Evolutionary conservation across 257 asterid genomes (phyloP), one percentile per base, ranked within the genome.

Genomic region (Gentiana macrophylla): DNA sequence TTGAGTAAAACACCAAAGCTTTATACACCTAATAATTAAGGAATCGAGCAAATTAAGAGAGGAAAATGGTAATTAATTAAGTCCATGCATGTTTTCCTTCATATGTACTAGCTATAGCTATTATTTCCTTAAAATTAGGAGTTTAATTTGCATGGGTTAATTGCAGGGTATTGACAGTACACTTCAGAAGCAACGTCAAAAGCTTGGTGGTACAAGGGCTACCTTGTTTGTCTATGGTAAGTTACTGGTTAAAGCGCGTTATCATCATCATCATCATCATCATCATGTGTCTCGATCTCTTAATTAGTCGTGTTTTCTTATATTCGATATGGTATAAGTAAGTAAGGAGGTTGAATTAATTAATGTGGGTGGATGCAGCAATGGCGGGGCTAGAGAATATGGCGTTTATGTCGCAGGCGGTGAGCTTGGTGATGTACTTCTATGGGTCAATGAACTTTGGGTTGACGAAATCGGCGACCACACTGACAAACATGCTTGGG

Each of bases 381-480:
- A 67, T 76, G 66, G 70, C 71, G 44, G 70, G 73, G 3, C 61
- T 77, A 52, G 85, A 83, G 67, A 76, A 72, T 10, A 73, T 73
- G 83, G 71, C 87, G 9, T 77, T 80, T 48, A 8, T 76, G 2
- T 67, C 88, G 2, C 77, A 74, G 54, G 79, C 70, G 24, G 83
- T 78, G 48, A 83, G 92, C 60, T 63, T 83, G 51, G 65, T 83
- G 51, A 75, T 76, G 33, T 83, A 83, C 70, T 83, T 82, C 64
- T 63, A 70, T 35, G 84, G 90, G 35, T 69, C 65, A 62, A 79
- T 82, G 86, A 77, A 82, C 75, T 79, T 80, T 75, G 64, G 66
- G 75, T 53, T 83, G 50, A 67, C 83, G 56, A 76, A 78, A 61
- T 80, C 92, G 15, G 92, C 85, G 3, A 80, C 73, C 3, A 50